Evolutionary conservation across 2,329 filamentous ascomycete species (phyloP).

Genomic region (Colletotrichum trifolii): DNA sequence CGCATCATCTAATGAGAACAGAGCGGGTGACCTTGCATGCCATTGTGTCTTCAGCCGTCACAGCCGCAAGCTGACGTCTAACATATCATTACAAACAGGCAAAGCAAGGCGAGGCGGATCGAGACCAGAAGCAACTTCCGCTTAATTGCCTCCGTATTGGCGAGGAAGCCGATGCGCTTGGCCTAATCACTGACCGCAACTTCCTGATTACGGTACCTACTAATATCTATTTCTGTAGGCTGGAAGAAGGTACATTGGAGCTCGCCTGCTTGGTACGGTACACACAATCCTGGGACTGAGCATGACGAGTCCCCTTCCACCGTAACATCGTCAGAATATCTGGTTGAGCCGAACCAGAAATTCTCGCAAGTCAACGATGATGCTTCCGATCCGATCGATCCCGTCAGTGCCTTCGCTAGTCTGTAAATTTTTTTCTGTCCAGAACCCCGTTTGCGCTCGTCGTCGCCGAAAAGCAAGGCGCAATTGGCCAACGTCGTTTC

Average conservation of each 20-base stretch:
- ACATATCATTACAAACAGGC: slow-evolving; percentile 16
- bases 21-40: slow-evolving; percentile 4
- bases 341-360: slow-evolving; percentile 21
- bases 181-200: too few species aligned
- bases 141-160: neutral
- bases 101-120: slow-evolving; percentile 12
- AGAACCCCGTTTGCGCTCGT: slow-evolving; percentile 28
- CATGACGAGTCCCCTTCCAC: slow-evolving; percentile 30
- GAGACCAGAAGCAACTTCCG: slow-evolving; percentile 11
- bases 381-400: slow-evolving; percentile 33
- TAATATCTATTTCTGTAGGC: too few species aligned
- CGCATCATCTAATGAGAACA: neutral
- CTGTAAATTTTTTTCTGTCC: slow-evolving; percentile 6
- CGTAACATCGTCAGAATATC: slow-evolving; percentile 34
- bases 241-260: neutral
- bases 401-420: slow-evolving; percentile 1
- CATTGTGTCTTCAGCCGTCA: slow-evolving; percentile 20
- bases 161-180: too few species aligned
- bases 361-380: slow-evolving; percentile 12
- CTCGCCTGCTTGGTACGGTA: neutral
- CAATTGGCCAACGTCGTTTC: slow-evolving; percentile 32
- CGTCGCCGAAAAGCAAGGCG: slow-evolving; percentile 21
- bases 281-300: neutral
- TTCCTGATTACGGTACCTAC: too few species aligned
- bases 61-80: neutral